Evolutionary conservation across 2,329 filamentous ascomycete genomes (phyloP).

Genomic region (Alternaria sp.): DNA sequence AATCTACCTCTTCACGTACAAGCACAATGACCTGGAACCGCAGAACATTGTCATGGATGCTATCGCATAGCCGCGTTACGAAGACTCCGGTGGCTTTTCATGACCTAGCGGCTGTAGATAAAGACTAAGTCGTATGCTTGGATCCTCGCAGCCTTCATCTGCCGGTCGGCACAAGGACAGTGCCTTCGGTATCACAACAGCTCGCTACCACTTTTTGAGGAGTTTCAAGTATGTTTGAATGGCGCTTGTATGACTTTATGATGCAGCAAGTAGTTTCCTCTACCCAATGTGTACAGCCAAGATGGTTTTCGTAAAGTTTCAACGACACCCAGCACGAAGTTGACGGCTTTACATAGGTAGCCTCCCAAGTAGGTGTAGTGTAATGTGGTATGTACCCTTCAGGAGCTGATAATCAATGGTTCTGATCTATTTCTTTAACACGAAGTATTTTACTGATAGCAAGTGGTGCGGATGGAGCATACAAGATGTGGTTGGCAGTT

Average conservation of each 20-base stretch:
- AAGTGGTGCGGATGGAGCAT: no score
- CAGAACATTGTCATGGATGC: no score
- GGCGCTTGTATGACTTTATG: neutral
- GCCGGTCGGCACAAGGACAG: neutral
- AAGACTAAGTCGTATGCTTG: no score
- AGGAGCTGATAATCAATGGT: neutral
- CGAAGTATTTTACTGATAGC: no score
- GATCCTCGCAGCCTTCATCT: no score
- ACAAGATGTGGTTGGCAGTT: neutral
- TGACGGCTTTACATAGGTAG: neutral
- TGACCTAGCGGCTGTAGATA: neutral
- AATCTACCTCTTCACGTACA: neutral
- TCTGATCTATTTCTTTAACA: no score
- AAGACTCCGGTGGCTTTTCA: neutral
- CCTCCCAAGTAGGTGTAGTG: neutral
- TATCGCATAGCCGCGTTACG: neutral
- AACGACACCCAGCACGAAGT: neutral
- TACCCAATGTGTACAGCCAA: neutral
- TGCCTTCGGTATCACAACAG: neutral
- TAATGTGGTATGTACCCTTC: neutral
- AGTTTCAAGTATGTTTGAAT: neutral
- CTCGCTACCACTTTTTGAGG: neutral
- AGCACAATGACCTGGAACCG: neutral
- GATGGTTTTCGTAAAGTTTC: neutral
- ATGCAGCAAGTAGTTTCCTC: neutral